Conservation (phyloP, 805 yeast species). For the Yarrowia divulgata region DNA sequence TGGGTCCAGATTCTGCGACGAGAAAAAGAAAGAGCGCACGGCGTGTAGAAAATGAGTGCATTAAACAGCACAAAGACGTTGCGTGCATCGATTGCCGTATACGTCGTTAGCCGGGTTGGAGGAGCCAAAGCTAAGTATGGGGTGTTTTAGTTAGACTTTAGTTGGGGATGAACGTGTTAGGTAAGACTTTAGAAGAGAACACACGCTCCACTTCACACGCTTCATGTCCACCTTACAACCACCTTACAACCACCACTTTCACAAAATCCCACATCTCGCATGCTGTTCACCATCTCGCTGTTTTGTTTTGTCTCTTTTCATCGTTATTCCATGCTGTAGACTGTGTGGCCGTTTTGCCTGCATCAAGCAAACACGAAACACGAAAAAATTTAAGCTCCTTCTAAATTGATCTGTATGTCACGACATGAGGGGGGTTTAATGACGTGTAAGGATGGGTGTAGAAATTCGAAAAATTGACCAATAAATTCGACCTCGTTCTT, state of each 20-base stretch:
- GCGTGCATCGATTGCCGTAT: no score
- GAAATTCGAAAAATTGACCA: neutral
- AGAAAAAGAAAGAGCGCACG: neutral
- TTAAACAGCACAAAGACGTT: neutral
- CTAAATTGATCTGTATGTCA: neutral
- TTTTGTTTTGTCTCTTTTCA: neutral
- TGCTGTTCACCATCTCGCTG: neutral
- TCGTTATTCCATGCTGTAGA: neutral
- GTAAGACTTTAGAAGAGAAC: no score
- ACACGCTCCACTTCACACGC: no score
- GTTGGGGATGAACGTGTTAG: no score
- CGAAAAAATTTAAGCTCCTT: slow-evolving; percentile 10
- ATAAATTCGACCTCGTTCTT: neutral
- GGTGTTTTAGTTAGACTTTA: no score
- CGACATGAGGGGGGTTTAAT: no score
- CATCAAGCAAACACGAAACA: slow-evolving; percentile 6
- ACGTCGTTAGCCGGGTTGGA: no score
- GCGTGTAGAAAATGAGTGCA: neutral
- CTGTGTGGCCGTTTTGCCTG: neutral
- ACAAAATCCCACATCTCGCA: neutral
- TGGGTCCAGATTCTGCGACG: neutral
- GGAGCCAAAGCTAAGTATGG: no score
- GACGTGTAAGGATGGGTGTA: neutral
- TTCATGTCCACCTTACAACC: no score
- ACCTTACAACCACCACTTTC: no score